Evolutionary conservation across 768 basidiomycete species (phyloP).

Genomic region (Phaeotremella skinneri): DNA sequence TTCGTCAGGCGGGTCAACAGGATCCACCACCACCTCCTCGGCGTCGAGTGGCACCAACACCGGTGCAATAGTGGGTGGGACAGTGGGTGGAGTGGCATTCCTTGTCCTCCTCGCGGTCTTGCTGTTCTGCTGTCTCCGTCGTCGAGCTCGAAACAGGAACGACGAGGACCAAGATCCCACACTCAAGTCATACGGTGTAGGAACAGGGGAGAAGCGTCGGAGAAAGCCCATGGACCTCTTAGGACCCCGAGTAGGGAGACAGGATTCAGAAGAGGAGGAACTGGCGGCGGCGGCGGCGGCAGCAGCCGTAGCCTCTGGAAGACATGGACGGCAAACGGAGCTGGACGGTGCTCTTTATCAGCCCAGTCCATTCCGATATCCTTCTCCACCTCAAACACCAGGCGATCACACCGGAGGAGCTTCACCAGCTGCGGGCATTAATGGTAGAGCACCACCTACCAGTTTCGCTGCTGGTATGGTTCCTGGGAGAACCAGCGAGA

Average conservation of each 20-base stretch:
- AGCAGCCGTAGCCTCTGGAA: neutral
- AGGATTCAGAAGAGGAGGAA: neutral
- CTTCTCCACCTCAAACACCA: constrained; percentile 14
- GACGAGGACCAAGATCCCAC: constrained; percentile 14
- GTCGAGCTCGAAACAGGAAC: constrained; percentile 23
- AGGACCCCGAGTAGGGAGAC: neutral
- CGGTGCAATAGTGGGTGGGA: constrained; percentile 49
- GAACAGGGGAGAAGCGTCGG: constrained; percentile 5
- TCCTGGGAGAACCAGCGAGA: neutral
- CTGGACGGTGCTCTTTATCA: constrained; percentile 15
- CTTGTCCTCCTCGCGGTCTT: constrained; percentile 49
- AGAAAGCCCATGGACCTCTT: constrained; percentile 5
- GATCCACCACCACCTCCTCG: neutral
- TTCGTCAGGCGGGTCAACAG: constrained; percentile 14
- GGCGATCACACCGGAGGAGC: neutral
- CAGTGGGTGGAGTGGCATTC: constrained; percentile 49
- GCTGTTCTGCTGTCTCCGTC: constrained; percentile 44
- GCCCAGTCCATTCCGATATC: constrained; percentile 27
- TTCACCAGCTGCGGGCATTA: too few relatives aligned
- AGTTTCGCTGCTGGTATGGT: neutral
- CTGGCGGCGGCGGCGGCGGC: neutral
- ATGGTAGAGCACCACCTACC: neutral
- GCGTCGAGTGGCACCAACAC: constrained; percentile 10
- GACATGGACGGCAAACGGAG: neutral
- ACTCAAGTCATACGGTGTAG: constrained; percentile 23